Evolutionary conservation across 176 grass and related monocot species (phyloP).

Genomic region (Avena insularis): DNA sequence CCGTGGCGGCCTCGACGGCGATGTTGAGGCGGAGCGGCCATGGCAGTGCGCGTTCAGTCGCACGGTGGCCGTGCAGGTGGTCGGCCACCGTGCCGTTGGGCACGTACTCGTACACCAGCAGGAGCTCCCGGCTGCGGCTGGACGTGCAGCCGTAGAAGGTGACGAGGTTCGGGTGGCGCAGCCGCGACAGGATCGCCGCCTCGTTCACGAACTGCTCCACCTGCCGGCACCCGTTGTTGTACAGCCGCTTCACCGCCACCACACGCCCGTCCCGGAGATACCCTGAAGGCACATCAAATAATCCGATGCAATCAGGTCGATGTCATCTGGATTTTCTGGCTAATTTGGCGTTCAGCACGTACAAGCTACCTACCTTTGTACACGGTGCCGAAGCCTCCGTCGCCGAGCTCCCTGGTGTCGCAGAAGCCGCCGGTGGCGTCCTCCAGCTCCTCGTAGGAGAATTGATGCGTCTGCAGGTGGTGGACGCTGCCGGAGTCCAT

Average conservation of each 20-base stretch:
- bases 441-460: conserved; percentile 76
- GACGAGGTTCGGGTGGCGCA: conserved; percentile 85
- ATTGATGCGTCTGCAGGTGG: conserved; percentile 63
- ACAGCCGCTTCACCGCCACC: conserved; percentile 81
- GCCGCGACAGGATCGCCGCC: conserved; percentile 65
- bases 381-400: conserved; percentile 89
- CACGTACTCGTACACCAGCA: conserved; percentile 89
- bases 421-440: conserved; percentile 74
- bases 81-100: conserved; percentile 87
- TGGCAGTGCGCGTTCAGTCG: conserved; percentile 43
- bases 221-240: conserved; percentile 61
- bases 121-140: conserved; percentile 73
- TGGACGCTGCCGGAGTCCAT: conserved; percentile 44
- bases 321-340: no score
- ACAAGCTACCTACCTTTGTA: conserved; percentile 63
- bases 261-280: conserved; percentile 65
- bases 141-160: conserved; percentile 85
- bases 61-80: conserved; percentile 73
- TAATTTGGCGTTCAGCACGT: no score
- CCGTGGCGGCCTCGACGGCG: conserved; percentile 78
- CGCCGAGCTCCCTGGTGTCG: conserved; percentile 53
- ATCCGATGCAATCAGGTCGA: neutral
- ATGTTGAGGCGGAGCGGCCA: conserved; percentile 66
- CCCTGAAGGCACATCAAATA: conserved; percentile 34
- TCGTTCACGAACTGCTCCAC: conserved; percentile 90